phyloP scores from a whole-genome alignment of 192 early-diverging fungal species.

The Spinellus fusiger region DNA sequence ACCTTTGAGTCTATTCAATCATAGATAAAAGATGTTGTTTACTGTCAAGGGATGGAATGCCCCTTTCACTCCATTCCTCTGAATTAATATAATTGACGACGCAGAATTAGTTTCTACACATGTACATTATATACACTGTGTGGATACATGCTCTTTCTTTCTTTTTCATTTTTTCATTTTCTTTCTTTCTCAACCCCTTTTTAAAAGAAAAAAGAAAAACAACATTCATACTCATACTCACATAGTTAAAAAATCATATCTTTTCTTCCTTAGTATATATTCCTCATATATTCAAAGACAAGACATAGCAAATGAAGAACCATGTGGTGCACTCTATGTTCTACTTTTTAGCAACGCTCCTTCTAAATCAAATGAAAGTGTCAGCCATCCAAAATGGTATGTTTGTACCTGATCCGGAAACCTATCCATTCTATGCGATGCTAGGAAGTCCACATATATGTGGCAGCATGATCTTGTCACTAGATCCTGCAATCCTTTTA shows the following conservation, averaged over 20 bases:
- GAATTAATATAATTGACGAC: background rate
- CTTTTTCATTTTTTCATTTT: background rate
- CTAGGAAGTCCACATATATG: slow-evolving; percentile 2
- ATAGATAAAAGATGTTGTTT: background rate
- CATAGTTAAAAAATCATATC: too few relatives aligned
- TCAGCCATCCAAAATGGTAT: background rate
- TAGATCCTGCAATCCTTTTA: slow-evolving; percentile 5
- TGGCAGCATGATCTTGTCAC: slow-evolving; percentile 7
- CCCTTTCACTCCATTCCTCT: background rate
- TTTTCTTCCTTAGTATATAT: too few relatives aligned
- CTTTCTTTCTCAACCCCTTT: too few relatives aligned
- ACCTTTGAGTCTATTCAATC: background rate
- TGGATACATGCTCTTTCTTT: background rate
- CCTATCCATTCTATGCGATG: slow-evolving; percentile 5
- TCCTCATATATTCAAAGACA: too few relatives aligned
- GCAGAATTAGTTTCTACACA: background rate
- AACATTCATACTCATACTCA: too few relatives aligned
- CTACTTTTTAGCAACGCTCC: background rate
- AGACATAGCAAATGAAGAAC: background rate
- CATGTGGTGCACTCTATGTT: background rate
- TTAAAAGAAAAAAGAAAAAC: too few relatives aligned
- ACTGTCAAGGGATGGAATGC: background rate
- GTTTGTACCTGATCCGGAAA: background rate
- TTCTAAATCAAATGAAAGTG: background rate
- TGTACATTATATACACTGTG: background rate